These are phyloP conservation scores for Blastobotrys buckinghamii DNA, from an alignment of 1,139 yeast genomes.

Conservation along the genomic window DNA sequence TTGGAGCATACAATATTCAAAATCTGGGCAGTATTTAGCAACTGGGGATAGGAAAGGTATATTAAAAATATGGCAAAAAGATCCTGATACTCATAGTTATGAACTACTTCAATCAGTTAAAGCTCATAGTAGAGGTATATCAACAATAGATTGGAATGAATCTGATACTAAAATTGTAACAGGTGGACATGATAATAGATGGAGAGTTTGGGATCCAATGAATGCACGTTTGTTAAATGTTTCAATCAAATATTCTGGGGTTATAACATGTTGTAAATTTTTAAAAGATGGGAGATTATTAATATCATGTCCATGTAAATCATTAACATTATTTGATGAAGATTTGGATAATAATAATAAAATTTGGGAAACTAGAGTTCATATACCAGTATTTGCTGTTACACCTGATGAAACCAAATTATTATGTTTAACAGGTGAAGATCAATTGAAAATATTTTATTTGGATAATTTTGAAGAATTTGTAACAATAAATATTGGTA, in stretches of 20 bases:
- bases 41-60: constrained; percentile 69
- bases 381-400: constrained; percentile 39
- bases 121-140: constrained; percentile 46
- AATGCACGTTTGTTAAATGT: not conserved
- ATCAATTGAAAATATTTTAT: not conserved
- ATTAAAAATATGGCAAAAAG: constrained; percentile 52
- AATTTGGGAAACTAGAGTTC: not conserved
- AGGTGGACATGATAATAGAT: constrained; percentile 61
- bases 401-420: constrained; percentile 52
- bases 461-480: constrained; percentile 19
- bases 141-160: constrained; percentile 69
- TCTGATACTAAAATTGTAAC: constrained; percentile 61
- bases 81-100: constrained; percentile 34
- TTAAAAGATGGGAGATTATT: not conserved
- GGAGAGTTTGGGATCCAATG: constrained; percentile 58
- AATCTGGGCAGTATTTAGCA: constrained; percentile 68
- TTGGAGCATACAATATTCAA: constrained; percentile 78
- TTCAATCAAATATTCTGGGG: not conserved
- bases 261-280: not conserved
- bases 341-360: constrained; percentile 1
- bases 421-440: not conserved
- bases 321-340: not conserved
- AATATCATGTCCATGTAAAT: not conserved
- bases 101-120: not conserved
- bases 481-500: constrained; percentile 36